phyloP scores from a whole-genome alignment of 2,329 filamentous ascomycete genomes.

The Colletotrichum gloeosporioides region DNA sequence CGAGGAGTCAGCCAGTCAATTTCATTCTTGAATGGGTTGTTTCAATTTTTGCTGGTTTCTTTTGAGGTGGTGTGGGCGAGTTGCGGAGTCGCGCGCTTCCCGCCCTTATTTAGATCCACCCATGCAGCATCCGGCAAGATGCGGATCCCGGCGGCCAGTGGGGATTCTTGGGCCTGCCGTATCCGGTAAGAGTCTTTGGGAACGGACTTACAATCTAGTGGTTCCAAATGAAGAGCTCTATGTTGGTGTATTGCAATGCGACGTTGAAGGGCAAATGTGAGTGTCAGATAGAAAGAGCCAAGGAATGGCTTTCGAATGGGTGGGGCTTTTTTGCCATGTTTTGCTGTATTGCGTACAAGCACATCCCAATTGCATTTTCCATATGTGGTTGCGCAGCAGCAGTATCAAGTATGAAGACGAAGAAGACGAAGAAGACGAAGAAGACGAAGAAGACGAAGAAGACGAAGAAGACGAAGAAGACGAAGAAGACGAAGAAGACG shows the following conservation, averaged over 20 bases:
- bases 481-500: too few relatives aligned
- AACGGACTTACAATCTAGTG: not conserved
- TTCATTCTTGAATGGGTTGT: accelerated
- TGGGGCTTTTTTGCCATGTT: not conserved
- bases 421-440: too few relatives aligned
- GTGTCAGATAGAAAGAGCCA: not conserved
- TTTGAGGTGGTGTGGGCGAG: not conserved
- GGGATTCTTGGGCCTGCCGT: not conserved
- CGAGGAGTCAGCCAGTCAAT: not conserved
- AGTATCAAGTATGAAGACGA: too few relatives aligned
- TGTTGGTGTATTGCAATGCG: not conserved
- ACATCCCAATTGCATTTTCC: not conserved
- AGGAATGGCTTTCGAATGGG: too few relatives aligned
- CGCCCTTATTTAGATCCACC: not conserved
- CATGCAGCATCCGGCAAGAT: not conserved
- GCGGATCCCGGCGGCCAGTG: not conserved
- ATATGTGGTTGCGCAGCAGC: too few relatives aligned
- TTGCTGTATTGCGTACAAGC: not conserved
- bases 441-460: too few relatives aligned
- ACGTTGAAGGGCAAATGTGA: not conserved
- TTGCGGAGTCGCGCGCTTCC: not conserved
- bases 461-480: too few relatives aligned
- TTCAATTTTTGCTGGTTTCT: not conserved
- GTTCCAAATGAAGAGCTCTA: not conserved
- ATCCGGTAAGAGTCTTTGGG: not conserved